These are phyloP conservation scores for Dothideomycetes sp. DNA, from an alignment of 2,329 filamentous ascomycete genomes.

Conservation along the genomic window DNA sequence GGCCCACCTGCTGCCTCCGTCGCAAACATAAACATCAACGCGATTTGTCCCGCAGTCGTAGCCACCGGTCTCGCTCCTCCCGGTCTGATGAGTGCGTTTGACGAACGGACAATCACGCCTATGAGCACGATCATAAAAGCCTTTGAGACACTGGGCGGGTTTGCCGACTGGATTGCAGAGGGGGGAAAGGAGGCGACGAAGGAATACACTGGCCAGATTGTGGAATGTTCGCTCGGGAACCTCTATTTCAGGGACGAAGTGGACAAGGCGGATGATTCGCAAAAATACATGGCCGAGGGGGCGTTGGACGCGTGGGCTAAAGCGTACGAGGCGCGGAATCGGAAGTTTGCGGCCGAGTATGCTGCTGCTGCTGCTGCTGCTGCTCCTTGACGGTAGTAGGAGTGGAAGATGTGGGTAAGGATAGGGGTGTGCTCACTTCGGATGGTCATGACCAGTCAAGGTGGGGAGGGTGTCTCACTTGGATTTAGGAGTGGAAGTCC, in stretches of 20 bases:
- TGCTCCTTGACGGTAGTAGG: too few relatives aligned
- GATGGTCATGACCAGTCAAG: too few relatives aligned
- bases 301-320: conserved; percentile 16
- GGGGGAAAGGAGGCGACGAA: conserved; percentile 12
- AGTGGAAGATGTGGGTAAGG: too few relatives aligned
- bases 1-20: conserved; percentile 23
- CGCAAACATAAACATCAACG: conserved; percentile 26
- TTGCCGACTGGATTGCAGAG: conserved; percentile 5
- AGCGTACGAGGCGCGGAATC: conserved; percentile 19
- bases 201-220: conserved; percentile 16
- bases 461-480: too few relatives aligned
- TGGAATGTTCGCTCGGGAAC: conserved; percentile 17
- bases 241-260: conserved; percentile 16
- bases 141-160: conserved; percentile 23
- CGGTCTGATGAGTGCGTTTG: conserved; percentile 24
- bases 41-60: conserved; percentile 29
- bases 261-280: conserved; percentile 9
- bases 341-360: conserved; percentile 14
- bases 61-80: conserved; percentile 28
- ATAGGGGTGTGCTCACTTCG: too few relatives aligned
- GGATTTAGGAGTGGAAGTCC: too few relatives aligned
- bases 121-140: conserved; percentile 28
- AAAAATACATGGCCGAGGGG: conserved; percentile 12
- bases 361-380: too few relatives aligned
- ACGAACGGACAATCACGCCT: conserved; percentile 28